Percentiles rank a stretch among this genome's conserved stretches.
phyloP scores from a whole-genome alignment of 805 yeast species.

The Lachancea quebecensis region DNA sequence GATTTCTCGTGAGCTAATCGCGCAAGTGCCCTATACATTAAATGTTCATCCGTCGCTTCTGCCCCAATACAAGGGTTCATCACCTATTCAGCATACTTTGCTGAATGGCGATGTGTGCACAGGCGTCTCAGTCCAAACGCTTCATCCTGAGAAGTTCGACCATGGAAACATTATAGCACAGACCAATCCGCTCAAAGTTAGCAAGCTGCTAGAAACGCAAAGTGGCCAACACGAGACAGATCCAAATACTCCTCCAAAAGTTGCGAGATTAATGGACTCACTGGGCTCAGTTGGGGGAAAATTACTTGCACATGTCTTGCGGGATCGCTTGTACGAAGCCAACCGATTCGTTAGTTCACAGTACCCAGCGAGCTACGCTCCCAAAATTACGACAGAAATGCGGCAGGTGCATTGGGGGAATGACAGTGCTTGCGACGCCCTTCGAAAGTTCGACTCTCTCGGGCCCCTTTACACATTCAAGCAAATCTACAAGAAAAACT shows the following conservation, averaged over 20 bases:
- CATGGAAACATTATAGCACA: conserved; percentile 64
- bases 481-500: conserved; percentile 31
- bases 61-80: conserved; percentile 79
- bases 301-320: conserved; percentile 40
- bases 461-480: conserved; percentile 50
- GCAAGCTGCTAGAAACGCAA: conserved; percentile 9
- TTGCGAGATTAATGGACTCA: conserved; percentile 35
- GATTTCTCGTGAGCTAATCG: conserved; percentile 59
- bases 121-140: conserved; percentile 84
- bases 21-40: conserved; percentile 48
- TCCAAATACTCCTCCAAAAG: conserved; percentile 37
- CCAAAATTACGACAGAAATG: conserved; percentile 42
- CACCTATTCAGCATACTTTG: conserved; percentile 80
- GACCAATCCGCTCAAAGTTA: conserved; percentile 29
- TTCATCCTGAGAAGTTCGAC: conserved; percentile 85
- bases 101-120: conserved; percentile 54
- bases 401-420: conserved; percentile 43
- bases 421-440: conserved; percentile 33
- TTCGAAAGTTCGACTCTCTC: conserved; percentile 42
- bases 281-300: conserved; percentile 60
- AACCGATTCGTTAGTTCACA: neutral
- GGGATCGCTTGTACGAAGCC: conserved; percentile 23
- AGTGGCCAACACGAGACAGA: conserved; percentile 16
- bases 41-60: conserved; percentile 90
- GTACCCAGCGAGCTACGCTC: conserved; percentile 39